Base-by-base conservation (phyloP, 139 green algal species). In the Axilococcus clingmanii region DNA sequence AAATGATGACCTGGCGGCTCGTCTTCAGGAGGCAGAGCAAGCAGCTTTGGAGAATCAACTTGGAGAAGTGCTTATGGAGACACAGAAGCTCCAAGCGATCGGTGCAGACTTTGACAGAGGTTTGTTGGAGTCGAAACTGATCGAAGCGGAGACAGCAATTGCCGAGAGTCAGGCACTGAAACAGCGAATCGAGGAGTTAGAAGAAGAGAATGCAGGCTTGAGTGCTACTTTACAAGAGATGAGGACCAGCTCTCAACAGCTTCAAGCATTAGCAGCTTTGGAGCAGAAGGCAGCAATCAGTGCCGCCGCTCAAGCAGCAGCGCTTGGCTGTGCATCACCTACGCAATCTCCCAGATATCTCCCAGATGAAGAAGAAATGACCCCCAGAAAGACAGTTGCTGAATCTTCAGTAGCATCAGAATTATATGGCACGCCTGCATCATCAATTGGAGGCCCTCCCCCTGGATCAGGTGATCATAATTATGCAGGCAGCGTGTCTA, bases 51-150 rank as follows among this genome's bases (percentile, higher is more conserved):
- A 71, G 11, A 14, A 12, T 5, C 19, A 42, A 7, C 35, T 71
- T 12, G 46, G 59, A 24, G 25, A 59, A 22, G 53, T 57, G 16
- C 23, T 78, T 34, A 29, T 33, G 8, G 55, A 78, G 24, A 63
- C 71, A 15, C 48, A 73, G 16, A 64, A 75, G 40, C 63, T 79
- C 15, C 53, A 61, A 23, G 46, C 51, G 19, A 57, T 75, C 19
- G 62, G 47, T 1, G 58, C 69, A 15, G 68, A 71, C 23, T 78
- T 70, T 36, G 71, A 79, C 32, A 53, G 48, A 16, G 71, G 79
- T 22, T 44, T 78, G 52, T 12, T 70, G 27, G 30, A 58, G 52
- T 34, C 59, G 33, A 69, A 68, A 50, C 49, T 75, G 41, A 32
- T 22, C 3, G 60, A 79, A 23, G 40, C 36, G 22, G 64, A 70